A percentile compares a stretch with the other conserved stretches of the same genome.
These are phyloP conservation scores for Epichloe coenophiala DNA, from an alignment of 2,329 filamentous ascomycete genomes.

Conservation along the genomic window DNA sequence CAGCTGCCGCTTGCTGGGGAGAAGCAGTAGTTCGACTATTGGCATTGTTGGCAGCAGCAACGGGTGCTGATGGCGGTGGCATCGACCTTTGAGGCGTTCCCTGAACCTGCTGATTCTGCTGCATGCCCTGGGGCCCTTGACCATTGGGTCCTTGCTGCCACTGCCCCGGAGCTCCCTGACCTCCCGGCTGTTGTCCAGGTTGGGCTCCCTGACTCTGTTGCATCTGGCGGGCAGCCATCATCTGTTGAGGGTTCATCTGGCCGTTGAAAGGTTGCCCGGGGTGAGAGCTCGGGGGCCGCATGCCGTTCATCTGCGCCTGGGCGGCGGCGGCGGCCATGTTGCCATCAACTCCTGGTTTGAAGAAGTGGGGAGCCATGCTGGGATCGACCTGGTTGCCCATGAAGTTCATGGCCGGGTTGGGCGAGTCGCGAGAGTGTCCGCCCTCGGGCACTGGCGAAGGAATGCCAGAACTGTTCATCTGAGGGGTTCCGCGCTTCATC, in stretches of 20 bases:
- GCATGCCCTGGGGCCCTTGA: slow-evolving; percentile 26
- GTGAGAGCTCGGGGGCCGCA: slow-evolving; percentile 58
- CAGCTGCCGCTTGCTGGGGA: slow-evolving; percentile 49
- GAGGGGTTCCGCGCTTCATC: slow-evolving; percentile 66
- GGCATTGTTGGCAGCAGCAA: slow-evolving; percentile 30
- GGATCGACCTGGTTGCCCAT: slow-evolving; percentile 51
- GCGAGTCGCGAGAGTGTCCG: slow-evolving; percentile 50
- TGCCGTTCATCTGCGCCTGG: slow-evolving; percentile 46
- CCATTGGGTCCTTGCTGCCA: slow-evolving; percentile 29
- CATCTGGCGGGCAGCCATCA: slow-evolving; percentile 37
- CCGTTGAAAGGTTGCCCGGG: slow-evolving; percentile 43
- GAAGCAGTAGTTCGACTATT: slow-evolving; percentile 45
- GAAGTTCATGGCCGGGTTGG: slow-evolving; percentile 48
- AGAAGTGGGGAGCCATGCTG: slow-evolving; percentile 45
- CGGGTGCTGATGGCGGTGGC: slow-evolving; percentile 52
- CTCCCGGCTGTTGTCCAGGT: slow-evolving; percentile 16
- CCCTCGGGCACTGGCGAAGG: slow-evolving; percentile 61
- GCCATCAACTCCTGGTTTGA: slow-evolving; percentile 37
- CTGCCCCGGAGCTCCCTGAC: slow-evolving; percentile 20
- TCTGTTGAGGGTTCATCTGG: slow-evolving; percentile 47
- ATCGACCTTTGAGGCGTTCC: slow-evolving; percentile 59
- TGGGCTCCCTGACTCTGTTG: slow-evolving; percentile 20
- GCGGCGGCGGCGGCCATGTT: slow-evolving; percentile 37
- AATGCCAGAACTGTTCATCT: slow-evolving; percentile 55
- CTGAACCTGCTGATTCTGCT: slow-evolving; percentile 36